These are phyloP conservation scores for Pythium pyrilobum DNA, from an alignment of 352 stramenopile genomes.

Conservation along the genomic window DNA sequence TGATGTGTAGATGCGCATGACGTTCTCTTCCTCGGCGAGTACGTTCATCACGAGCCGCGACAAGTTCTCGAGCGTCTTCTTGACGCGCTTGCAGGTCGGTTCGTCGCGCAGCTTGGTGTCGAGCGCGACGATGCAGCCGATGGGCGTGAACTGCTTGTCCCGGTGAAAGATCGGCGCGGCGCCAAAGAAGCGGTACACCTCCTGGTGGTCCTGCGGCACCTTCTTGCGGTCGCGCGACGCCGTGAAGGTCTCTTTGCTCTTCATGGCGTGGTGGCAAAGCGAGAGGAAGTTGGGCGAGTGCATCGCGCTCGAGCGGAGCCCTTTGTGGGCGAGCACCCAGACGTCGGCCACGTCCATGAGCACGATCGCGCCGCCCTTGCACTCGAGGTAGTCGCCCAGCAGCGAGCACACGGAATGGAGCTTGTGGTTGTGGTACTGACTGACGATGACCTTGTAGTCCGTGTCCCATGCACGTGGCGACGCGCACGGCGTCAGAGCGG, in stretches of 20 bases:
- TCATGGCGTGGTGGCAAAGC: conserved; percentile 43
- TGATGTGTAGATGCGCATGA: conserved; percentile 52
- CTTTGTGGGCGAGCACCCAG: conserved; percentile 65
- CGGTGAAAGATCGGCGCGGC: conserved; percentile 39
- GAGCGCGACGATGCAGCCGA: conserved; percentile 60
- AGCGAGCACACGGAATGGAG: conserved; percentile 69
- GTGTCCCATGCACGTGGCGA: conserved; percentile 21
- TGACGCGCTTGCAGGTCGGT: conserved; percentile 31
- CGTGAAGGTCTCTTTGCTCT: conserved; percentile 38
- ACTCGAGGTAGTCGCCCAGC: conserved; percentile 67
- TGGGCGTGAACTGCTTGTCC: conserved; percentile 19
- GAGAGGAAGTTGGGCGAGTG: conserved; percentile 53
- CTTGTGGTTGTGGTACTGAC: conserved; percentile 63
- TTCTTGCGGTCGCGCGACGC: conserved; percentile 34
- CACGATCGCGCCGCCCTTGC: conserved; percentile 55
- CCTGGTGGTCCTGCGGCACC: conserved; percentile 15
- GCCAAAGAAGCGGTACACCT: conserved; percentile 56
- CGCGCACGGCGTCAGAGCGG: conserved; percentile 29
- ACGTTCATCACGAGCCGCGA: conserved; percentile 57
- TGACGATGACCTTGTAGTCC: conserved; percentile 62
- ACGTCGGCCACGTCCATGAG: conserved; percentile 52
- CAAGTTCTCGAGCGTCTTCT: conserved; percentile 57
- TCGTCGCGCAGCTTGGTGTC: conserved; percentile 42
- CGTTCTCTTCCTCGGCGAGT: conserved; percentile 47
- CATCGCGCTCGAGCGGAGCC: conserved; percentile 39